Base-by-base conservation (phyloP, 805 yeast species). In the Candida broadrunensis region DNA sequence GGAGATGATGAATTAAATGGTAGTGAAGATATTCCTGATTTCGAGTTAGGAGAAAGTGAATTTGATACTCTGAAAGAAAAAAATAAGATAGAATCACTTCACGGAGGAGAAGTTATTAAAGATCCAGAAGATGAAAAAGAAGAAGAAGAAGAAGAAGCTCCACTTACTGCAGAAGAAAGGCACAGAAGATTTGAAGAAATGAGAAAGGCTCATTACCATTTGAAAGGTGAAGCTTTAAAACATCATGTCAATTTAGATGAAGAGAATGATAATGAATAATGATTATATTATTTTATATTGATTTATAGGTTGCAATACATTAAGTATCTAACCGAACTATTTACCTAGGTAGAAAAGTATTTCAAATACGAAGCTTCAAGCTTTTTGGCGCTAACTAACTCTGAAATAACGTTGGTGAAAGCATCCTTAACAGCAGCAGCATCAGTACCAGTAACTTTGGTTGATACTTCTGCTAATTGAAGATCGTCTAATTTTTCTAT, bases 401-500 rank as follows among this genome's bases (percentile, higher is more conserved):
- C 77, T 53, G 70, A 67, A 42, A 84, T 84, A 51, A 66, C 70
- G 18, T 72, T 87, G 31, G 61, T 56, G 36, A 87, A 63, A n/a
- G 73, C 73, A 19, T 76, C 63, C 74, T 88, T 88, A 44, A 78
- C 78, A 40, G 73, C 60, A 47, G 78, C 77, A 48, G 77, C 83
- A 35, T 70, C 70, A 43, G 69, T 80, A 40, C 73, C 78, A 48
- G 72, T 67, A 45, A 86, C 68, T 72, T 82, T 81, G 21, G 65
- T 70, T 42, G 96, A 91, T 55, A 85, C 80, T n/a, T 76, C 80
- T 38, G 78, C 81, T 60, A 91, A 79, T 63, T 83, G 81, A 33
- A 77, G 67, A 59, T 91, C 99, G 58, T 85, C 88, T 49, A 93
- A 75, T 48, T 81, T 67, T 43, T 88, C 97, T 52, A 90, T 75